Percentiles rank a stretch among this genome's conserved stretches.
Evolutionary conservation across 2,329 filamentous ascomycete species (phyloP).

Genomic region (Pseudophaeomoniella oleicola): DNA sequence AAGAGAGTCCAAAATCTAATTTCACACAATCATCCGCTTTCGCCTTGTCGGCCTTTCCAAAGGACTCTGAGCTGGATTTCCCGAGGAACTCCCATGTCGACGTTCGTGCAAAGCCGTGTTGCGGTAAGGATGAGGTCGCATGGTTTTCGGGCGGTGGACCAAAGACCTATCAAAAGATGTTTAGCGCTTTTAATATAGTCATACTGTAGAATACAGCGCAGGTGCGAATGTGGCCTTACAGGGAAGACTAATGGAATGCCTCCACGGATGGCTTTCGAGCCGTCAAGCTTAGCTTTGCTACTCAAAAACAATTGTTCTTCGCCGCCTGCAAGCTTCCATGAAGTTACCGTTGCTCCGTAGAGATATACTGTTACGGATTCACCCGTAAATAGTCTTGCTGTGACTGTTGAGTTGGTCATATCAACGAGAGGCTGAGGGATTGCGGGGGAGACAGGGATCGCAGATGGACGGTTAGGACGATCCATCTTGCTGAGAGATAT

Average conservation of each 20-base stretch:
- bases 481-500: slow-evolving; percentile 75
- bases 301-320: slow-evolving; percentile 79
- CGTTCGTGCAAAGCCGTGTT: slow-evolving; percentile 89
- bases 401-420: slow-evolving; percentile 58
- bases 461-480: slow-evolving; percentile 67
- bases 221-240: no score
- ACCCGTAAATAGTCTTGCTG: slow-evolving; percentile 69
- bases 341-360: slow-evolving; percentile 83
- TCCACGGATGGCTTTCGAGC: slow-evolving; percentile 76
- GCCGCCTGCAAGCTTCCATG: slow-evolving; percentile 73
- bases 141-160: slow-evolving; percentile 65
- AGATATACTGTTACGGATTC: slow-evolving; percentile 76
- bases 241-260: slow-evolving; percentile 11
- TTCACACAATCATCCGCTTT: slow-evolving; percentile 58
- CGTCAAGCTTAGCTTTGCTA: slow-evolving; percentile 66
- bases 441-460: slow-evolving; percentile 59
- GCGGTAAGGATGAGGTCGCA: slow-evolving; percentile 64
- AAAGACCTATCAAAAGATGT: slow-evolving; percentile 53
- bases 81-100: slow-evolving; percentile 88
- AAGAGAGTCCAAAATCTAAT: slow-evolving; percentile 86
- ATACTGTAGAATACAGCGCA: no score
- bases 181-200: no score
- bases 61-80: slow-evolving; percentile 59
- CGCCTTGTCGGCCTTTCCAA: slow-evolving; percentile 23
- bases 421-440: slow-evolving; percentile 65